Base-by-base conservation (phyloP, 108 stramenopile species). In the Nannochloropsis oceanica region DNA sequence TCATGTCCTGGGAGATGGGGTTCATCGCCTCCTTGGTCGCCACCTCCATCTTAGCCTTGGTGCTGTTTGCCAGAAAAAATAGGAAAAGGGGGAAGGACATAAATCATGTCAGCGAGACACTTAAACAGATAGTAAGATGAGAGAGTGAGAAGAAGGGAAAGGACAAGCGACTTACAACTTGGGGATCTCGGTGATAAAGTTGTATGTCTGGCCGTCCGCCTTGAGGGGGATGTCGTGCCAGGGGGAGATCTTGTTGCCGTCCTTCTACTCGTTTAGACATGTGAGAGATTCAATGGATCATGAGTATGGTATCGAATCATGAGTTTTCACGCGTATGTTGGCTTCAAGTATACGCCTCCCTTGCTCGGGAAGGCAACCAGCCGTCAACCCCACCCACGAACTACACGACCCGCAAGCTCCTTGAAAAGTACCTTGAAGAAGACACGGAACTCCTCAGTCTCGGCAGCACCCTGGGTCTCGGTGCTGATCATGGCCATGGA, bases 1-100 rank as follows among this genome's bases (percentile, higher is more conserved):
- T 99, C 73, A 96, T 92, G 91, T 99, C 99, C 89, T 97, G 96
- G 25, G 96, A 96, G 89, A 99, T 98, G 82, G 99, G 99, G 89
- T 99, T 98, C 88, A 84, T 85, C 82, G 89, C 92, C 92, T 99
- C 99, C 89, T 98, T 96, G 84, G 97, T 97, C 81, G 96, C 94
- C 43, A 98, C 94, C 90, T 99, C 99, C 97, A 98, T 96, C 92
- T 99, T 99, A 81, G 96, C 96, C 93, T 95, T 95, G 91, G 96
- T 95, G 94, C 95, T 88, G 34, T 34, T 26, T 43, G n/a, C 13
- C 9, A 83, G 18, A 25, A 12, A n/a, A 42, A 44, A 27, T 14
- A 14, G 25, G 25, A 83, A 26, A 24, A 86, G 25, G 59, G 27
- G 73, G 80, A n/a, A 73, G n/a, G 59, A n/a, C 59, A 73, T 18